Base-by-base conservation (phyloP, 1,284 basidiomycete species). In the Exobasidium cylindrosporum region DNA sequence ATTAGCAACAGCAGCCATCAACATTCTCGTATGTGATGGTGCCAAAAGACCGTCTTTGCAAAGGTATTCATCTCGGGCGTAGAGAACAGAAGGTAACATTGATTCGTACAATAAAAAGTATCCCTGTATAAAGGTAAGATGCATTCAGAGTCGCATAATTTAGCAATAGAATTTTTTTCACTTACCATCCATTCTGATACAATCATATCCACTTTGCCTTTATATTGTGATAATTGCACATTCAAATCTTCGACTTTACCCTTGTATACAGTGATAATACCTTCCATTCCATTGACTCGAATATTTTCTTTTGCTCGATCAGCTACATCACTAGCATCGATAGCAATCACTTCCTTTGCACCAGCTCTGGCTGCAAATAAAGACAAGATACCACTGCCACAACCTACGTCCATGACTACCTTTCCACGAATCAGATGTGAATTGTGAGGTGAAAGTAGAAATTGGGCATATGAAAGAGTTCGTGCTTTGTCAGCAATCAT, bases 181-280 rank as follows among this genome's bases (percentile, higher is more conserved):
- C n/a, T n/a, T n/a, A n/a, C n/a, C 95, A 97, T 97, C 95, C 95
- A 98, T 81, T 98, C 95, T 30, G 90, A 93, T 55, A 97, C 84
- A 77, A 98, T 92, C 57, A 97, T 85, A 79, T 97, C 94, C 35
- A 97, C 93, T 55, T 90, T 84, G 2, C 72, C 75, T 14, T 86
- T 83, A 52, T 88, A 83, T 29, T 82, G 86, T 26, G 87, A 86
- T 1, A 90, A 88, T 0, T 81, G 80, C 10, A 90, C 82, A 6
- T 80, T 81, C 61, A 97, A 87, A 45, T 92, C 87, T 81, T 97
- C 94, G 1, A 97, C 85, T 80, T 94, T 95, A 46, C 91, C 90
- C 58, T 85, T 87, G 65, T 94, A 86, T 28, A 96, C 91, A 1
- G 87, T 58, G 74, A 97, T 89, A 35, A 89, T 80, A 67, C 88